Evolutionary conservation across 108 stramenopile genomes (phyloP).

Genomic region (Nitzschia inconspicua): DNA sequence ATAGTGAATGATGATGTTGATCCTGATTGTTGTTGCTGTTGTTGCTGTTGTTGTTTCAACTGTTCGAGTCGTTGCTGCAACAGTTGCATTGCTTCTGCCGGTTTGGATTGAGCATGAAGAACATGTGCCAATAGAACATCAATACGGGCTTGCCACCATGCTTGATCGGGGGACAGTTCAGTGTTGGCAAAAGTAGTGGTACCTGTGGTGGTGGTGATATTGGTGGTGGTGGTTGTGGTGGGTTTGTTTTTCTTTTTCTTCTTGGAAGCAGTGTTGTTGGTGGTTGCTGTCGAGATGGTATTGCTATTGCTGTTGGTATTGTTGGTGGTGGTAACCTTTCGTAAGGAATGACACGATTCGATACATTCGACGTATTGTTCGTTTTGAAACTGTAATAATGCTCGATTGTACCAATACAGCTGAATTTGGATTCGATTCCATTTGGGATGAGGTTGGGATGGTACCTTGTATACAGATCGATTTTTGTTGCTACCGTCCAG

Average conservation of each 20-base stretch:
- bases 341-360: constrained; percentile 27
- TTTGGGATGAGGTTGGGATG: constrained; percentile 26
- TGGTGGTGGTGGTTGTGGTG: not conserved
- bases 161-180: not conserved
- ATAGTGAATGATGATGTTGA: not conserved
- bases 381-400: constrained; percentile 16
- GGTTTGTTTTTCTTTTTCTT: constrained; percentile 8
- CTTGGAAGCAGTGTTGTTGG: not conserved
- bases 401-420: constrained; percentile 44
- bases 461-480: no score
- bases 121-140: constrained; percentile 32
- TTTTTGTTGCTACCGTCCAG: not conserved
- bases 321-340: not conserved
- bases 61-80: constrained; percentile 10
- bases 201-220: not conserved
- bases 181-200: not conserved
- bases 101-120: constrained; percentile 21
- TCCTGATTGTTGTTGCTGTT: not conserved
- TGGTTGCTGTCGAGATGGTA: constrained; percentile 6
- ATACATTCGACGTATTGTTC: constrained; percentile 34
- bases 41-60: constrained; percentile 1
- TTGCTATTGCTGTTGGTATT: not conserved
- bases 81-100: constrained; percentile 6
- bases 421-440: constrained; percentile 34
- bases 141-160: constrained; percentile 37